Evolutionary conservation across 2,329 filamentous ascomycete genomes (phyloP).

Genomic region (Chrysosporium queenslandicum): DNA sequence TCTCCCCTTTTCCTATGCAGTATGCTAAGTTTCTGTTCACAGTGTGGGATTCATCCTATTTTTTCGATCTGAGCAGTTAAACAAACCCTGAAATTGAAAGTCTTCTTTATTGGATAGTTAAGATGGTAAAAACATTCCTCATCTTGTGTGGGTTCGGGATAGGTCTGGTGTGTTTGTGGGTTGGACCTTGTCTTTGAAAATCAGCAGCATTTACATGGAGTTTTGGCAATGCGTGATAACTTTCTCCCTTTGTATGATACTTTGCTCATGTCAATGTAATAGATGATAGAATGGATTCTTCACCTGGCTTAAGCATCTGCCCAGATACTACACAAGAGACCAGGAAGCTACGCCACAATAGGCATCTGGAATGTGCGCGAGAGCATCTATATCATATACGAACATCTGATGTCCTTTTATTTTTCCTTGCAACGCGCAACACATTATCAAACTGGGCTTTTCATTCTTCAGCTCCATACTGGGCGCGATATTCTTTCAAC

Average conservation of each 20-base stretch:
- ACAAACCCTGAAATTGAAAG: constrained; percentile 30
- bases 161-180: background rate
- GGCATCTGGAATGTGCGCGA: no score
- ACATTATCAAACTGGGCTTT: no score
- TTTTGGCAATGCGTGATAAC: background rate
- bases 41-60: constrained; percentile 36
- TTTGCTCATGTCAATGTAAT: background rate
- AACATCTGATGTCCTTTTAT: no score
- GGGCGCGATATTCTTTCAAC: constrained; percentile 61
- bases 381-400: no score
- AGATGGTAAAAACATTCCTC: background rate
- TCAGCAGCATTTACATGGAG: background rate
- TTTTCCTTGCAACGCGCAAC: no score
- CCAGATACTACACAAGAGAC: no score
- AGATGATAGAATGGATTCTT: background rate
- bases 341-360: no score
- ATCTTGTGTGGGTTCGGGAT: background rate
- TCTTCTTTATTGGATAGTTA: background rate
- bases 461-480: constrained; percentile 29
- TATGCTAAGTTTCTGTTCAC: background rate
- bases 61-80: constrained; percentile 39
- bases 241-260: background rate
- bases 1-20: background rate
- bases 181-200: background rate
- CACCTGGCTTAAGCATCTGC: background rate